A percentile compares a stretch with the other conserved stretches of the same genome.
Conservation (phyloP, 148 eudicot genomes). For the Dianthus caryophyllus region DNA sequence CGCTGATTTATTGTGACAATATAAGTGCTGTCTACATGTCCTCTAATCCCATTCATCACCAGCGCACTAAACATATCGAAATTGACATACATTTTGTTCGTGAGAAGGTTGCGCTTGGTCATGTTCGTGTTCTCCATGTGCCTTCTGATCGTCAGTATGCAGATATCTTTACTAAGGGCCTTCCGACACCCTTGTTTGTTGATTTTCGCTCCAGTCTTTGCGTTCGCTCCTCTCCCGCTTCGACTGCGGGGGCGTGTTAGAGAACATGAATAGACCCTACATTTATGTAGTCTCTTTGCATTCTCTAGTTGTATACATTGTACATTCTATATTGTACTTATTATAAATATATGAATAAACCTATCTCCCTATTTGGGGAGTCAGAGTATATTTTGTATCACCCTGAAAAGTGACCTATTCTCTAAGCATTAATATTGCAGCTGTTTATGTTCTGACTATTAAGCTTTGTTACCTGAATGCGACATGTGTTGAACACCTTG, state of each 20-base stretch:
- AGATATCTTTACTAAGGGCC: background rate
- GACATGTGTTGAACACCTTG: background rate
- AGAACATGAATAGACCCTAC: too few species aligned
- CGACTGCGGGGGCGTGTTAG: background rate
- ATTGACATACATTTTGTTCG: background rate
- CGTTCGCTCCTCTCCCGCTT: background rate
- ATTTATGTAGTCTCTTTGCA: too few species aligned
- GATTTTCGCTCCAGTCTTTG: background rate
- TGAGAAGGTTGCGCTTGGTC: background rate
- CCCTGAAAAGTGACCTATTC: background rate
- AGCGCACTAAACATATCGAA: too few species aligned
- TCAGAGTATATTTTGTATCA: too few species aligned
- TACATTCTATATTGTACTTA: too few species aligned
- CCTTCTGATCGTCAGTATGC: background rate
- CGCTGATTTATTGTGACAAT: background rate
- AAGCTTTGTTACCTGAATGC: background rate
- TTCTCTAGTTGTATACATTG: too few species aligned
- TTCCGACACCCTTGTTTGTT: background rate
- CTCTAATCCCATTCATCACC: too few species aligned
- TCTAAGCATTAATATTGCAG: background rate
- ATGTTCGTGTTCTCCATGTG: background rate
- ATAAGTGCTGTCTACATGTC: too few species aligned
- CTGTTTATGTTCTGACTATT: background rate
- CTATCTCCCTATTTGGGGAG: too few species aligned
- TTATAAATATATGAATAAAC: too few species aligned